Base-by-base conservation (phyloP, 2,329 filamentous ascomycete species). In the Epichloe gansuensis region DNA sequence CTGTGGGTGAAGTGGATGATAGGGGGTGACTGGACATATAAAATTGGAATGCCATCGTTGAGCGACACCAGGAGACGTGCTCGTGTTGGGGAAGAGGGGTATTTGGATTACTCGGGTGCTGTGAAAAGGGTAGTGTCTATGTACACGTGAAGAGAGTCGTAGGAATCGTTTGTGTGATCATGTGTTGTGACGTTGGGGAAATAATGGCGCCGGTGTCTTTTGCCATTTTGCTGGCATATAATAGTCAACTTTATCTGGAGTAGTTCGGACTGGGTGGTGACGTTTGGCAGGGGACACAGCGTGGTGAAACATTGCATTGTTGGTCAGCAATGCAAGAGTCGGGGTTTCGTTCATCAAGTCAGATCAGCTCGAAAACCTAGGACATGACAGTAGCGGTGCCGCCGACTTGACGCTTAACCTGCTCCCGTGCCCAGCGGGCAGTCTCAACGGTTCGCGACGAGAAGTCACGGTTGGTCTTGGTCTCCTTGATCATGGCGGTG, bases 351-450 rank as follows among this genome's bases (percentile, higher is more conserved):
- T 52, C 40, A 40, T 43, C 42, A 46, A 40, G 42, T 44, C 15
- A 27, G 42, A 38, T 44, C 38, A 38, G 41, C 53, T 66, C 60
- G 77, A 57, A 70, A 70, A 12, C 40, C 60, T 76, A 71, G 51
- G 72, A 67, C 75, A 81, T 80, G 60, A 77, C 71, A 51, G 60
- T 55, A 66, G 72, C 60, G 64, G 66, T 48, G 57, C 78, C 78
- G 53, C 78, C 77, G 50, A 83, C 71, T 71, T 98, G 93, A 62
- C 89, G 86, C 78, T 96, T 97, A 68, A 97, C 90, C 68, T 96
- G 89, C 71, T 97, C 93, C 55, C 91, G 85, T 57, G 93, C 90
- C 93, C 93, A 98, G 62, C 91, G 86, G 65, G 93, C 93, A 46
- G 93, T 97, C 59, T 96, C 89, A 58, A 93, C 84, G 3, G 93